Base-by-base conservation (phyloP, 179 eudicot genomes). In the Actinidia arguta region DNA sequence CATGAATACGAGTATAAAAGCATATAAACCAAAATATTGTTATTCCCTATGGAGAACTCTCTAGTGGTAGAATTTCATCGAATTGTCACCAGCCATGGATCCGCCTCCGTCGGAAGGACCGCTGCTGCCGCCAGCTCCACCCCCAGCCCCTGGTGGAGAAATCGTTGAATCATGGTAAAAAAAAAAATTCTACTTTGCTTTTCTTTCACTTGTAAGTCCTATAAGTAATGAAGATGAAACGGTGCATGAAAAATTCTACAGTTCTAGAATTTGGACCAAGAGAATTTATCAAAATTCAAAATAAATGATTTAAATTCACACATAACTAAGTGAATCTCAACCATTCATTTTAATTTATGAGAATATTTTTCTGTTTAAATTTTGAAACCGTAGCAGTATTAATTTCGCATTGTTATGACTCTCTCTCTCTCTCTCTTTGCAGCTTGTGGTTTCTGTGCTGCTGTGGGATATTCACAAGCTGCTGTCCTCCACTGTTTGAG, bases 401-500 rank as follows among this genome's bases (percentile, higher is more conserved):
- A n/a, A n/a, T n/a, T n/a, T n/a, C n/a, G n/a, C n/a, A n/a, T n/a
- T n/a, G n/a, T n/a, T n/a, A 7, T 31, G 13, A 18, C 18, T 18
- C 44, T 44, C 51, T 2, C 8, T 27, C 36, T n/a, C 44, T n/a
- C 1, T 42, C 0, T 75, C 16, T 70, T 13, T 72, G 83, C 78
- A 80, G 83, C 59, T 80, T 81, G 74, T 55, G 83, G 81, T 84
- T 86, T 73, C 80, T 86, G 73, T 86, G 86, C 54, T 86, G 88
- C 85, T 83, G 88, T 55, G 88, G 86, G 4, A 17, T 86, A 48
- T 81, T 83, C 64, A 14, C 51, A 78, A 36, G 82, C 52, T 86
- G 88, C 78, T 86, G 84, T 73, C 85, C 86, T 67, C 86, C 88
- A 8, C 81, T 86, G 68, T 86, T 86, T 78, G 86, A 86, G 83